Conservation (phyloP, 2,329 filamentous ascomycete species). For the Botrytis squamosa region DNA sequence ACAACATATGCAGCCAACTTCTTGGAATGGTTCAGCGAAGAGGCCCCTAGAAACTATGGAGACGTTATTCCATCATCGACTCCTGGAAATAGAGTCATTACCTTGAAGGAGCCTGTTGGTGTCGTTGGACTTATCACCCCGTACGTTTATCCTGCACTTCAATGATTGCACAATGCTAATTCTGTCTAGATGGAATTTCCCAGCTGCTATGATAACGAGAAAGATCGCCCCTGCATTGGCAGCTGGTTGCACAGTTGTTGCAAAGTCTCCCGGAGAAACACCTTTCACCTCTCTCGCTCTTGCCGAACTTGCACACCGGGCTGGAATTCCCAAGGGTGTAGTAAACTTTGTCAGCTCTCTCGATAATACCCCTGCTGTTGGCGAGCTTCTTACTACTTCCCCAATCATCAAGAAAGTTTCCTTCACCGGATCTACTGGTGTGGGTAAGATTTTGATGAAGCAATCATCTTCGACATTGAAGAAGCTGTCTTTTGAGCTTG, state of each 20-base stretch:
- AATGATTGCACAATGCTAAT: constrained; percentile 1
- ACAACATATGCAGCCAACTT: constrained; percentile 71
- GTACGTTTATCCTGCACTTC: constrained; percentile 26
- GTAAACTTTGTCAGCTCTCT: constrained; percentile 83
- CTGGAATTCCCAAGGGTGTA: constrained; percentile 86
- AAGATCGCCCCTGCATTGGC: constrained; percentile 76
- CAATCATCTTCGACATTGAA: constrained; percentile 82
- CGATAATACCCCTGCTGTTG: constrained; percentile 77
- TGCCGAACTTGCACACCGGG: constrained; percentile 80
- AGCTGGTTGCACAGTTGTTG: constrained; percentile 92
- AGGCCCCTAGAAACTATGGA: constrained; percentile 72
- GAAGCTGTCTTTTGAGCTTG: constrained; percentile 81
- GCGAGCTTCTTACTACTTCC: constrained; percentile 72
- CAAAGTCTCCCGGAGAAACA: constrained; percentile 88
- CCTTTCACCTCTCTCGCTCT: constrained; percentile 87
- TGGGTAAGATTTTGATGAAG: constrained; percentile 80
- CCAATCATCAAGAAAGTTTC: constrained; percentile 83
- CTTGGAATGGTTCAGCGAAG: constrained; percentile 79
- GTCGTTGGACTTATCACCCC: constrained; percentile 82
- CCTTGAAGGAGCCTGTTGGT: constrained; percentile 79
- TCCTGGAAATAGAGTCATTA: constrained; percentile 72
- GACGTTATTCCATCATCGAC: constrained; percentile 70
- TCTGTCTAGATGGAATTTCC: constrained; percentile 72
- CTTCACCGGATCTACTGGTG: constrained; percentile 78
- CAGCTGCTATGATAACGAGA: constrained; percentile 71